Percentiles rank a stretch among this genome's conserved stretches.
These are phyloP conservation scores for Stagonosporopsis tanaceti DNA, from an alignment of 2,329 filamentous ascomycete genomes.

Conservation along the genomic window DNA sequence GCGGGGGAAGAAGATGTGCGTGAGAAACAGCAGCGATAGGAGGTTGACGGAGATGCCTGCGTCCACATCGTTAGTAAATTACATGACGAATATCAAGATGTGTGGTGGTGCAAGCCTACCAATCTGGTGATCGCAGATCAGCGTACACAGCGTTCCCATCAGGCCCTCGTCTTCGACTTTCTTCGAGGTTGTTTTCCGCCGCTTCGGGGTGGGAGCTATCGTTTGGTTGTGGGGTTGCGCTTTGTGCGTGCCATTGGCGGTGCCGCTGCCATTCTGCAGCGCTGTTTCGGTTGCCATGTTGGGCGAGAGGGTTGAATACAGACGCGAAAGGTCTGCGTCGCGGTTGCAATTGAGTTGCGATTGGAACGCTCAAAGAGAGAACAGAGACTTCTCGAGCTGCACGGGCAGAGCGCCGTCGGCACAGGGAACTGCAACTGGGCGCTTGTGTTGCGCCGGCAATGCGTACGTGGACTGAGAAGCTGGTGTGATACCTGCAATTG, in stretches of 20 bases:
- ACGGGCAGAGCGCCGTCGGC: background rate
- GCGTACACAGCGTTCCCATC: slow-evolving; percentile 67
- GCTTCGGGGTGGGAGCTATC: slow-evolving; percentile 22
- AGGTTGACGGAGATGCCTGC: slow-evolving; percentile 86
- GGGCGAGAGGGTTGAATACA: slow-evolving; percentile 5
- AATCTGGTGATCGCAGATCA: slow-evolving; percentile 81
- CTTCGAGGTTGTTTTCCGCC: slow-evolving; percentile 40
- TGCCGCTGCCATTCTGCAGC: slow-evolving; percentile 22
- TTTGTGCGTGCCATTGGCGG: slow-evolving; percentile 16
- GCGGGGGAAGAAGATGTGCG: slow-evolving; percentile 83
- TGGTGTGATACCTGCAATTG: slow-evolving; percentile 9
- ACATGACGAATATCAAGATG: background rate
- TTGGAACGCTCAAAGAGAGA: background rate
- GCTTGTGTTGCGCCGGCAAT: slow-evolving; percentile 7
- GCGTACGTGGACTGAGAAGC: slow-evolving; percentile 8
- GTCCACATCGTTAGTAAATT: background rate
- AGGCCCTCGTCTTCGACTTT: slow-evolving; percentile 70
- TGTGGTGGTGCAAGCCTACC: slow-evolving; percentile 61
- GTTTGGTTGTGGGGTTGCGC: slow-evolving; percentile 25
- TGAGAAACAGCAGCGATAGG: slow-evolving; percentile 80
- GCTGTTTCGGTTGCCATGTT: slow-evolving; percentile 29
- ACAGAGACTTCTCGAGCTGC: background rate
- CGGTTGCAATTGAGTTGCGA: background rate
- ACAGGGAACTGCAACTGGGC: slow-evolving; percentile 8
- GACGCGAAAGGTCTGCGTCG: background rate